Base-by-base conservation (phyloP, 192 early-diverging fungal genomes). In the Pilobolus umbonatus region DNA sequence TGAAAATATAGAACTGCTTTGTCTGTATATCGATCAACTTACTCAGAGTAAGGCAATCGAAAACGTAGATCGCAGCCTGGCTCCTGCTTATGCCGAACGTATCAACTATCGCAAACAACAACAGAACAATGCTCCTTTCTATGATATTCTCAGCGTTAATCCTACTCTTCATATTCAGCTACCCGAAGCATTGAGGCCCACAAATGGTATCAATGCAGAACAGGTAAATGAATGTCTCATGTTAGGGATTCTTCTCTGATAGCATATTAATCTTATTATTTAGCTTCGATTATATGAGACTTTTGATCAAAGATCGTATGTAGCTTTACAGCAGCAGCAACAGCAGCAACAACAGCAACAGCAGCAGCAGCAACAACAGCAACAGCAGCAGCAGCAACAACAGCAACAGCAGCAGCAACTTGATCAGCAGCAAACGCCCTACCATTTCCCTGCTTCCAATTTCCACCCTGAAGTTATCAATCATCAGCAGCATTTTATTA, bases 1-100 rank as follows among this genome's bases (percentile, higher is more conserved):
- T 10, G 95, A 98, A 63, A 99, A 99, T 60, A 70, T 98, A 47
- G 94, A 98, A 34, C 73, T 94, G 28, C 92, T 89, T 12, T 96
- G 94, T 64, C 83, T 89, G 0, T 84, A 98, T 52, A 85, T 96
- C 30, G 93, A 99, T 61, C 91, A 94, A 64, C 85, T 93, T n/a
- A 93, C 97, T 5, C 88, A 90, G 43, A 87, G 91, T 61, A 91
- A 93, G 55, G 91, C 93, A 2, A 71, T 90, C n/a, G 78, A 83
- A 11, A 92, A 95, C 55, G 90, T 99, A 40, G 92, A 94, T 68
- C 82, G 89, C 26, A 63, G 73, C 7, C 74, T 99, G 32, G 75
- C 73, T 14, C 65, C 81, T 6, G 75, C 88, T 11, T 95, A 84
- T 61, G 53, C 75, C 28, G 85, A 76, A 45, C 80, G 97, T 31